Percentiles rank a stretch among this genome's conserved stretches.
Conservation (phyloP, 495 filamentous ascomycete species). For the Rostrohypoxylon terebratum region DNA sequence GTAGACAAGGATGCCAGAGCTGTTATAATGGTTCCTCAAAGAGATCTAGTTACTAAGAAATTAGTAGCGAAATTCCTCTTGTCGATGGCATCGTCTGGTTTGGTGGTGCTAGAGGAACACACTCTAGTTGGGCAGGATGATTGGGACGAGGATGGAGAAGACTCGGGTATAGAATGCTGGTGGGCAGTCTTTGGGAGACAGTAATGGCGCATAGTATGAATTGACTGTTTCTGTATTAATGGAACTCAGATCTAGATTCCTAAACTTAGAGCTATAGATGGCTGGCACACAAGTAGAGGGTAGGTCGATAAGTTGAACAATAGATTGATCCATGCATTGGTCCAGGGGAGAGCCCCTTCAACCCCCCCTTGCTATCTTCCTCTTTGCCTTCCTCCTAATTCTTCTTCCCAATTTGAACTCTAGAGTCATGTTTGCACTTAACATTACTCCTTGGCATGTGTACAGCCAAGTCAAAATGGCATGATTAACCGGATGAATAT, state of each 20-base stretch:
- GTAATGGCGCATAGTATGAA: neutral
- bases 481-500: neutral
- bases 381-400: neutral
- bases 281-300: neutral
- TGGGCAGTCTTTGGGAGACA: slow-evolving; percentile 57
- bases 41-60: slow-evolving; percentile 55
- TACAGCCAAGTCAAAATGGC: neutral
- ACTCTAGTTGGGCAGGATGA: slow-evolving; percentile 58
- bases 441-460: neutral
- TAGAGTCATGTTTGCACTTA: too few relatives aligned
- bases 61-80: slow-evolving; percentile 48
- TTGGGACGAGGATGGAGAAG: slow-evolving; percentile 57
- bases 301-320: neutral
- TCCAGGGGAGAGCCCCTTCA: neutral
- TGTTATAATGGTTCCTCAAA: slow-evolving; percentile 59
- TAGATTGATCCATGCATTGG: neutral
- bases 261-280: neutral
- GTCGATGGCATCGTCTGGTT: slow-evolving; percentile 42
- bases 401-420: neutral
- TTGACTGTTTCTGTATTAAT: neutral
- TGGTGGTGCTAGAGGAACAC: slow-evolving; percentile 52
- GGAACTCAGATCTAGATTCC: neutral
- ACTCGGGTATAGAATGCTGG: slow-evolving; percentile 56
- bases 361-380: neutral
- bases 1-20: slow-evolving; percentile 51